phyloP scores from a whole-genome alignment of 2,329 filamentous ascomycete species.

The Stachybotrys chlorohalonatus region DNA sequence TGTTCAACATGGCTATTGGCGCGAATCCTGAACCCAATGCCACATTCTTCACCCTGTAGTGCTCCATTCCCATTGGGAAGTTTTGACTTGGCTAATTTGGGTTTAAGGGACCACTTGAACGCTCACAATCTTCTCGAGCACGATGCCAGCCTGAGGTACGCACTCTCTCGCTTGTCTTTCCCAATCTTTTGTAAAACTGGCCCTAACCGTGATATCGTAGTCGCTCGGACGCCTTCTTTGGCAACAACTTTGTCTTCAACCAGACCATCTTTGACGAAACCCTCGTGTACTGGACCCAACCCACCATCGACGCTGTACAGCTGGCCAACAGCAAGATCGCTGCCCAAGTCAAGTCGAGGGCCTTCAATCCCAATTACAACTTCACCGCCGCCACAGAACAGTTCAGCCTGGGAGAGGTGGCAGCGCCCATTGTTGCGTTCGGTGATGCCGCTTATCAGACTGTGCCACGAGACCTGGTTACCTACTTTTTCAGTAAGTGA shows the following conservation, averaged over 20 bases:
- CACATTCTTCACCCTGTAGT: slow-evolving; percentile 28
- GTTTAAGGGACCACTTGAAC: slow-evolving; percentile 28
- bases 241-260: slow-evolving; percentile 44
- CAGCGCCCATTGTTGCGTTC: slow-evolving; percentile 39
- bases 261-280: slow-evolving; percentile 38
- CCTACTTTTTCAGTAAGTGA: slow-evolving; percentile 35
- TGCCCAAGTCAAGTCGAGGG: slow-evolving; percentile 32
- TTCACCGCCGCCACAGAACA: slow-evolving; percentile 30
- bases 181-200: background rate
- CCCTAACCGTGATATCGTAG: slow-evolving; percentile 11
- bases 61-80: background rate
- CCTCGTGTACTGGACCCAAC: slow-evolving; percentile 33
- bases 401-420: slow-evolving; percentile 41
- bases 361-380: slow-evolving; percentile 37
- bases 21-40: slow-evolving; percentile 34
- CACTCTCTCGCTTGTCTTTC: background rate
- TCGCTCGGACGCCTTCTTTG: slow-evolving; percentile 39
- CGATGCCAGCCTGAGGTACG: slow-evolving; percentile 34
- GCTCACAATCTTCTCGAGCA: slow-evolving; percentile 39
- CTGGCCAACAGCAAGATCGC: slow-evolving; percentile 36
- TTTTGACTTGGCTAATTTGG: background rate
- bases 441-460: slow-evolving; percentile 30
- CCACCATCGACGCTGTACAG: slow-evolving; percentile 28
- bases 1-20: slow-evolving; percentile 33
- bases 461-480: slow-evolving; percentile 28